Conservation (phyloP, 192 early-diverging fungal species). For the Backusella sp. region DNA sequence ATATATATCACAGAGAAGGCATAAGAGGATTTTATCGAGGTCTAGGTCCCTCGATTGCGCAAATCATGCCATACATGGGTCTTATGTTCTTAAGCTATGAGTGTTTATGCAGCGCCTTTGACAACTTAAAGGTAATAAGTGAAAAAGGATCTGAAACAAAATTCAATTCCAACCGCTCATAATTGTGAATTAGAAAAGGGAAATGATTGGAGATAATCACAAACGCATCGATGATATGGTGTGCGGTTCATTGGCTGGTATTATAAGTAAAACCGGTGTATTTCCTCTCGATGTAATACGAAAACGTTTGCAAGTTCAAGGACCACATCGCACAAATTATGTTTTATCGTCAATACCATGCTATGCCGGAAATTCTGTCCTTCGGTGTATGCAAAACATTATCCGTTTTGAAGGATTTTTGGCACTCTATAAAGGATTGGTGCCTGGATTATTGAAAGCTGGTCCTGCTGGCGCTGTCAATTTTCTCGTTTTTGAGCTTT, state of each 20-base stretch:
- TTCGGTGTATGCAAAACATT: slow-evolving; percentile 63
- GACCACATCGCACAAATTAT: slow-evolving; percentile 39
- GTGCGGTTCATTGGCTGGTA: slow-evolving; percentile 78
- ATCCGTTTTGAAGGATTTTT: slow-evolving; percentile 69
- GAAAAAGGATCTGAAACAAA: not conserved
- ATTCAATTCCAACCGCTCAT: not conserved
- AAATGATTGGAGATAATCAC: slow-evolving; percentile 15
- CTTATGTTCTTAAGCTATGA: slow-evolving; percentile 85
- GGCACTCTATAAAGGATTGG: slow-evolving; percentile 87
- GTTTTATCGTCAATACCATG: not conserved
- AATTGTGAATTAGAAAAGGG: slow-evolving; percentile 18
- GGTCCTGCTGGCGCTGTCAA: slow-evolving; percentile 83
- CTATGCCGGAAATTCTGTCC: slow-evolving; percentile 47
- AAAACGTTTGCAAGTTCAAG: slow-evolving; percentile 71
- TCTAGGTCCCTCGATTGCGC: slow-evolving; percentile 72
- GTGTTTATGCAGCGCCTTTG: slow-evolving; percentile 46
- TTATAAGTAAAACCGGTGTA: slow-evolving; percentile 79
- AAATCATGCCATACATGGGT: slow-evolving; percentile 96
- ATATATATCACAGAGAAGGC: slow-evolving; percentile 75
- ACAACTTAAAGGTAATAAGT: slow-evolving; percentile 38
- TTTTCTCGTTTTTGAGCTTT: slow-evolving; percentile 79
- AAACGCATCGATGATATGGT: slow-evolving; percentile 63
- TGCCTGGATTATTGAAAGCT: slow-evolving; percentile 83
- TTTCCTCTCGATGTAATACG: slow-evolving; percentile 92
- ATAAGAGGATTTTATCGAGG: slow-evolving; percentile 86